Evolutionary conservation across 2,329 filamentous ascomycete species (phyloP).

Genomic region (Scolecobasidium constrictum): DNA sequence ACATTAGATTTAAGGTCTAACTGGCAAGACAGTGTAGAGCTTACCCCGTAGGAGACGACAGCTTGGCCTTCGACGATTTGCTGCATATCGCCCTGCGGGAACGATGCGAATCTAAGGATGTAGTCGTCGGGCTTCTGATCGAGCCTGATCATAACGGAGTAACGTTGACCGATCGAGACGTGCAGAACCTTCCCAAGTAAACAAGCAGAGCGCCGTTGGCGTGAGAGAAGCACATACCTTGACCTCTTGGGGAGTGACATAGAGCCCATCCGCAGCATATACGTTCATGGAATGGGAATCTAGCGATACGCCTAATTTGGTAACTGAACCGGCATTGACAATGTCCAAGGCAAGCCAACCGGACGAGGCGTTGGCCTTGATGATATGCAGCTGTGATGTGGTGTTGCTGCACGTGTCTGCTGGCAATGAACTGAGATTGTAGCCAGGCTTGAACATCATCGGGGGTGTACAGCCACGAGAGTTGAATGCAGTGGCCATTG

Average conservation of each 20-base stretch:
- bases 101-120: neutral
- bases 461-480: neutral
- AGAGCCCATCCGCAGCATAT: constrained; percentile 10
- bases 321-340: neutral
- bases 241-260: constrained; percentile 4
- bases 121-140: constrained; percentile 1
- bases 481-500: neutral
- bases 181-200: too few relatives aligned
- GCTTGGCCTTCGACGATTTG: constrained; percentile 1
- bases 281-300: constrained; percentile 11
- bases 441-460: neutral
- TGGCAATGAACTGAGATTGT: too few relatives aligned
- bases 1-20: too few relatives aligned
- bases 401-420: too few relatives aligned
- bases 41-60: neutral
- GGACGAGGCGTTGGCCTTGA: too few relatives aligned
- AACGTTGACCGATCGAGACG: constrained; percentile 8
- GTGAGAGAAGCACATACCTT: constrained; percentile 4
- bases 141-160: constrained; percentile 10
- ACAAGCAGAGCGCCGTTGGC: too few relatives aligned
- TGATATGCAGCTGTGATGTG: too few relatives aligned
- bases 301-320: constrained; percentile 8
- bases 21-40: too few relatives aligned
- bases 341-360: too few relatives aligned
- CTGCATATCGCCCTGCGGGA: too few relatives aligned